Evolutionary conservation across 768 basidiomycete genomes (phyloP), one percentile per base, ranked within the genome.

Genomic region (Dioszegia aurantiaca): DNA sequence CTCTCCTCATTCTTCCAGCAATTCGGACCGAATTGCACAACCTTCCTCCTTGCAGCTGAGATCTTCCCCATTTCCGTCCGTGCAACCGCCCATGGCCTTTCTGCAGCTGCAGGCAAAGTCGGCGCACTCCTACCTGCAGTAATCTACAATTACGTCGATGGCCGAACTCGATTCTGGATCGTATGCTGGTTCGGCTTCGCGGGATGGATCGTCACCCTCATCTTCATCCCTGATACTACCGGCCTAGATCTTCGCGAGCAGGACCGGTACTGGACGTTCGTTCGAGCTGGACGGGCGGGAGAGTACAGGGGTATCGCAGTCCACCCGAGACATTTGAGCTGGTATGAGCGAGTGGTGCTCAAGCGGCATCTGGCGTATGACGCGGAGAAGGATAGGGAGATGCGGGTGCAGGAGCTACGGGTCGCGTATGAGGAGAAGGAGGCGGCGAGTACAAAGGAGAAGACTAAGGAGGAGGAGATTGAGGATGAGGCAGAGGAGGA

Each of bases 21-120:
- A 60, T 74, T 76, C 60, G 74, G 71, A 17, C 68, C 70, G 17
- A 66, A 67, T 68, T 73, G 72, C 49, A 76, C 74, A 10, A 76
- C 77, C 42, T 80, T 80, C 72, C 60, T 80, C 14, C 73, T 79
- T 49, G 79, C 79, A 21, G 79, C 75, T 41, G 79, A 80, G 62
- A 72, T 77, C 37, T 80, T 67, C 75, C 79, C 79, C 16, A 73
- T 78, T 56, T 77, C 77, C 26, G 72, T 79, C 43, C 74, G 79
- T 48, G 76, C 77, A 5, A 79, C 79, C 36, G 77, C 77, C 16
- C 79, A 80, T 62, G 79, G 78, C 16, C 65, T 78, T 55, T 76
- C 74, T 0, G 78, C 78, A 11, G 77, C 77, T 0, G 45, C 61
- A 3, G 78, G 79, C 27, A 80, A 80, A 65, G 43, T 79, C 55